Conservation (phyloP, 192 early-diverging fungal species). For the Bifiguratus adelaidae region DNA sequence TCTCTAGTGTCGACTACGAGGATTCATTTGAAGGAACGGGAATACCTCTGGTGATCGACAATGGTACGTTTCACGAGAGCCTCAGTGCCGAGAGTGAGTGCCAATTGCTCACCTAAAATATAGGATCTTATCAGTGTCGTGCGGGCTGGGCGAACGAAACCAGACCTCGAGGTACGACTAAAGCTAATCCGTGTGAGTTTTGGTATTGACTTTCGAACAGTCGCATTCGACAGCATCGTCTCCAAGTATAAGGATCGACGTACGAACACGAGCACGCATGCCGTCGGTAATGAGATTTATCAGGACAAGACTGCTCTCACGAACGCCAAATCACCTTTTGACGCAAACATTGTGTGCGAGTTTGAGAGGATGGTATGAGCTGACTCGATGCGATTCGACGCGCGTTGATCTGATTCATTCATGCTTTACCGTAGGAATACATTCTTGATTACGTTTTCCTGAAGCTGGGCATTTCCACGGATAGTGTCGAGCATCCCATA, state of each 20-base stretch:
- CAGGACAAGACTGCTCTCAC: slow-evolving; percentile 36
- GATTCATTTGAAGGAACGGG: too few species aligned
- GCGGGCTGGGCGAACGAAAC: slow-evolving; percentile 73
- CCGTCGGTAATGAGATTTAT: slow-evolving; percentile 62
- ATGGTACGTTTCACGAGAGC: too few species aligned
- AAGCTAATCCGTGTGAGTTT: not conserved
- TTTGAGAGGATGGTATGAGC: slow-evolving; percentile 60
- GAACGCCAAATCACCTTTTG: slow-evolving; percentile 51
- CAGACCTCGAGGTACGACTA: slow-evolving; percentile 38
- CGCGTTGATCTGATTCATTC: slow-evolving; percentile 22
- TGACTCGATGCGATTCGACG: slow-evolving; percentile 17
- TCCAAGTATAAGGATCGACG: slow-evolving; percentile 54
- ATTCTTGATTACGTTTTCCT: slow-evolving; percentile 81
- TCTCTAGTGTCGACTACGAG: too few species aligned
- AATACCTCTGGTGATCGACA: too few species aligned
- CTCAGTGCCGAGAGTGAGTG: too few species aligned
- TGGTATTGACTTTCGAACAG: slow-evolving; percentile 19
- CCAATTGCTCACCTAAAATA: not conserved
- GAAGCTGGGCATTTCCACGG: slow-evolving; percentile 62
- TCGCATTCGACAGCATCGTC: slow-evolving; percentile 61
- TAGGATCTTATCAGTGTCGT: slow-evolving; percentile 63
- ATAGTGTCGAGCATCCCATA: slow-evolving; percentile 67
- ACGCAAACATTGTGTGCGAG: slow-evolving; percentile 56
- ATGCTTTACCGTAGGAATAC: slow-evolving; percentile 52
- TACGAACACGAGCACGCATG: slow-evolving; percentile 23